Base-by-base conservation (phyloP, 306 rosid species). In the Fragaria vesca region DNA sequence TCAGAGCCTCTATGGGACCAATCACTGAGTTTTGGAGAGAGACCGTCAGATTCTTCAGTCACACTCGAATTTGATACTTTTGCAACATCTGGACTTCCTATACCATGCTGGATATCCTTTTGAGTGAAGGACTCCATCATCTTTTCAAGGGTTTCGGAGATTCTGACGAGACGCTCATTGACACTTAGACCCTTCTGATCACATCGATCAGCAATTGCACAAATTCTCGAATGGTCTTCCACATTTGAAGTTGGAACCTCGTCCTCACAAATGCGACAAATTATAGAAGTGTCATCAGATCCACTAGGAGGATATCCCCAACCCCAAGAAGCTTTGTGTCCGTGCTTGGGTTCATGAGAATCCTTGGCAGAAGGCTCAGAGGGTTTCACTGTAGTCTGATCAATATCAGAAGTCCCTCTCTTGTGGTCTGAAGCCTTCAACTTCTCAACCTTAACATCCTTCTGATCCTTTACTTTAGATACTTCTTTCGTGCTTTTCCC, bases 191-290 rank as follows among this genome's bases (percentile, higher is more conserved):
- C 99, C 83, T 82, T 88, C 77, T 86, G 91, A 87, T 95, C 99
- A 86, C 97, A 95, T 86, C 97, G 88, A 86, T 95, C 96, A 83
- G 97, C 99, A 83, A 93, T 81, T 30, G 97, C 91, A 84, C 99
- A 95, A 83, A 93, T 86, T 89, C 91, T 91, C 55, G 91, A 95
- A 87, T 95, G 99, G 63, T 95, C 97, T 86, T 95, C 99, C 84
- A 95, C 97, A 79, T 86, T 91, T 72, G 81, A 83, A 79, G 99
- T 95, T 51, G 97, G 94, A 84, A 95, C 97, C 60, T 95, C 93
- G 78, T 95, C 99, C 92, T 95, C 99, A 71, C 99, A 95, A 84
- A 95, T 95, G 76, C 99, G 99, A 85, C 99, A 95, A 70, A 95
- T 95, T 77, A 95, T 95, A 73, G 97, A 91, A 83, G 78, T 87